Percentiles rank a stretch among this genome's conserved stretches.
These are phyloP conservation scores for Podospora appendiculata DNA, from an alignment of 495 filamentous ascomycete species.

Conservation along the genomic window DNA sequence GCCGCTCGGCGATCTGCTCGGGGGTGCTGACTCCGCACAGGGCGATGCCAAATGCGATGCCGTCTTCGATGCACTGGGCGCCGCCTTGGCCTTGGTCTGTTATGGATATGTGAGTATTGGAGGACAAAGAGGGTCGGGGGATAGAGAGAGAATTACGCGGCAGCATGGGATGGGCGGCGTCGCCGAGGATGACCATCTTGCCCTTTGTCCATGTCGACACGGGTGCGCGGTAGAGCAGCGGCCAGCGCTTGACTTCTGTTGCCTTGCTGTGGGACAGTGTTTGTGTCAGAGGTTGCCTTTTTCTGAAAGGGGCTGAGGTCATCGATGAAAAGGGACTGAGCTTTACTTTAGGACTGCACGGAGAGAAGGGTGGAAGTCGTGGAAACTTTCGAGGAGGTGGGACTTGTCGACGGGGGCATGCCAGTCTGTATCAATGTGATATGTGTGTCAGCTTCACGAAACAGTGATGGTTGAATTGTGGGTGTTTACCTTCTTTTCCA, in stretches of 20 bases:
- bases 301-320: background rate
- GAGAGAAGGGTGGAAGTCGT: constrained; percentile 17
- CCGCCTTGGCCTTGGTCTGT: constrained; percentile 39
- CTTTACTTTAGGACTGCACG: constrained; percentile 16
- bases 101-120: constrained; percentile 3
- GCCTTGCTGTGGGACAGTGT: constrained; percentile 18
- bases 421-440: constrained; percentile 19
- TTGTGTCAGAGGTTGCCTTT: background rate
- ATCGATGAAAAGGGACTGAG: background rate
- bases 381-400: constrained; percentile 13
- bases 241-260: constrained; percentile 37
- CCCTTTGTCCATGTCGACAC: constrained; percentile 29
- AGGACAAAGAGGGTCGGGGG: background rate
- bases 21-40: constrained; percentile 14
- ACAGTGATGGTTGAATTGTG: background rate
- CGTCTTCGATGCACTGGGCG: constrained; percentile 42
- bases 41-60: constrained; percentile 29
- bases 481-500: constrained; percentile 12
- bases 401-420: constrained; percentile 20
- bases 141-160: constrained; percentile 16
- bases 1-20: constrained; percentile 28
- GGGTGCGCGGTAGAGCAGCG: constrained; percentile 29
- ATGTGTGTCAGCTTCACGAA: background rate
- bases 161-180: constrained; percentile 46
- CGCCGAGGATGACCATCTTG: constrained; percentile 36